Evolutionary conservation across 2,329 filamentous ascomycete genomes (phyloP).

Genomic region (Verticillium zaregamsianum): DNA sequence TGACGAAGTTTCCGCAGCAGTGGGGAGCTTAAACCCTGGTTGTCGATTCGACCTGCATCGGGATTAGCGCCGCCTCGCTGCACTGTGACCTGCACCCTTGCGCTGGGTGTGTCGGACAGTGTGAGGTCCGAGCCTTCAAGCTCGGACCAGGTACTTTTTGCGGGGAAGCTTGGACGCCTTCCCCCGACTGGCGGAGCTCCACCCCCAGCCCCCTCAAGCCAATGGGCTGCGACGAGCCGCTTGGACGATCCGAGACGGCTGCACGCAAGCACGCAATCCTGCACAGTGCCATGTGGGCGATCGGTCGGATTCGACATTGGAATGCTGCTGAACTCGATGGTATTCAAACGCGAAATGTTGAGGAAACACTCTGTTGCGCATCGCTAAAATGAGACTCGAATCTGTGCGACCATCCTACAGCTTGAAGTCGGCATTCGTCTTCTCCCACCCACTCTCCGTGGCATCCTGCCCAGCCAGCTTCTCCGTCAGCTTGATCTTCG

Average conservation of each 20-base stretch:
- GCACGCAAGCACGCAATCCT: background rate
- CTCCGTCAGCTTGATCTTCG: slow-evolving; percentile 71
- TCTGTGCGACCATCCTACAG: slow-evolving; percentile 37
- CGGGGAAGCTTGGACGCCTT: background rate
- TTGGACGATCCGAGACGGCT: background rate
- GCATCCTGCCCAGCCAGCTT: slow-evolving; percentile 58
- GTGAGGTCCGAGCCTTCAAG: background rate
- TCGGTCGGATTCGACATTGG: background rate
- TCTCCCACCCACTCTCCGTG: slow-evolving; percentile 62
- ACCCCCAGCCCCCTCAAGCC: background rate
- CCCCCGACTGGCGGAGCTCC: background rate
- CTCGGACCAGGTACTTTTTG: background rate
- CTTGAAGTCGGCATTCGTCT: slow-evolving; percentile 71
- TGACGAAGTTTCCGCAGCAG: background rate
- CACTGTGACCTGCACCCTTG: background rate
- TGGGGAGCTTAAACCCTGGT: background rate
- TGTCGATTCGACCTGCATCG: background rate
- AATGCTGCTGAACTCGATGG: background rate
- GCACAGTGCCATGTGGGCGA: background rate
- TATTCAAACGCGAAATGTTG: background rate
- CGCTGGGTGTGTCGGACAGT: background rate
- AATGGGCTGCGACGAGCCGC: background rate
- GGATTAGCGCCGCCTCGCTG: background rate
- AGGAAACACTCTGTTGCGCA: background rate
- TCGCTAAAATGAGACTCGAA: background rate